Evolutionary conservation across 2,329 filamentous ascomycete genomes (phyloP).

Genomic region (Alternaria atra): DNA sequence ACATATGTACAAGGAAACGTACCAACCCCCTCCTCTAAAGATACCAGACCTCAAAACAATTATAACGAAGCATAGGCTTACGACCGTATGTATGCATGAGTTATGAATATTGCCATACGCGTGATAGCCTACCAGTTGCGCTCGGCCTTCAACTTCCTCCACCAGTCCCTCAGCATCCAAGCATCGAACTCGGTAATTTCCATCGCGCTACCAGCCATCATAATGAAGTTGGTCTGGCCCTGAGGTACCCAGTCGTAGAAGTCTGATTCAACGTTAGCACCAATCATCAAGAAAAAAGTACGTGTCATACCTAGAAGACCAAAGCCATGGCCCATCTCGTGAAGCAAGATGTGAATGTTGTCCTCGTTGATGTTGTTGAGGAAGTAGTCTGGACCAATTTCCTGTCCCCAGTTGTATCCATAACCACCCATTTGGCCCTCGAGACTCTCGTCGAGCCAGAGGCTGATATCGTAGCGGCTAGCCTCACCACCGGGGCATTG

Average conservation of each 20-base stretch:
- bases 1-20: background rate
- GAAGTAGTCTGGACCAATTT: constrained; percentile 56
- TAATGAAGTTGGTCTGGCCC: constrained; percentile 55
- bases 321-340: constrained; percentile 57
- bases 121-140: constrained; percentile 21
- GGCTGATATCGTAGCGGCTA: constrained; percentile 51
- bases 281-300: background rate
- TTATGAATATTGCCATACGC: background rate
- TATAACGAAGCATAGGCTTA: too few species aligned
- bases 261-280: constrained; percentile 26
- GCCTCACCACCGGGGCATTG: constrained; percentile 52
- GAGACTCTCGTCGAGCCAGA: constrained; percentile 60
- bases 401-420: constrained; percentile 59
- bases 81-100: background rate
- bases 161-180: constrained; percentile 61
- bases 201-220: constrained; percentile 56
- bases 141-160: constrained; percentile 45
- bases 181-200: constrained; percentile 59
- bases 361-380: constrained; percentile 49
- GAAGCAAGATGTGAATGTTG: constrained; percentile 57
- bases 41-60: background rate
- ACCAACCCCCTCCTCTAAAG: background rate
- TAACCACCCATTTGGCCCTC: constrained; percentile 49
- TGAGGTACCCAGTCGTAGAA: constrained; percentile 58
- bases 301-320: constrained; percentile 40